Evolutionary conservation across 495 filamentous ascomycete species (phyloP).

Genomic region (Aspergillus bridgeri): DNA sequence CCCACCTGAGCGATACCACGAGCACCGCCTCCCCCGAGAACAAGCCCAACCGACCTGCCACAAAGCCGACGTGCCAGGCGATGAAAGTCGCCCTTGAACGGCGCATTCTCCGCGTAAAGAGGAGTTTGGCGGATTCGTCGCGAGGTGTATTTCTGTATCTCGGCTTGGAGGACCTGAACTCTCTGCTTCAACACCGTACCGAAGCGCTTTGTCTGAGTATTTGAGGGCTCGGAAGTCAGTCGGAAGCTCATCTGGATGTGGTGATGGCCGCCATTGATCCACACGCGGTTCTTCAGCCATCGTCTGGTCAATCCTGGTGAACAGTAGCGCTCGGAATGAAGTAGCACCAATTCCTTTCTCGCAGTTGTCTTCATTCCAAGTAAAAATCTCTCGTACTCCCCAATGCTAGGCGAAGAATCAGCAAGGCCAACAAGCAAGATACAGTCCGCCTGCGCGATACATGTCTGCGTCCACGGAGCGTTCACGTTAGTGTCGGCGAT

Average conservation of each 20-base stretch:
- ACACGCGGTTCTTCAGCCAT: constrained; percentile 91
- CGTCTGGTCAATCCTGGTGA: constrained; percentile 75
- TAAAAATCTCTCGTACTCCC: constrained; percentile 93
- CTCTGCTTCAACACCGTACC: constrained; percentile 86
- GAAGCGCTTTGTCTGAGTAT: constrained; percentile 72
- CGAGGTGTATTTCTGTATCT: constrained; percentile 96
- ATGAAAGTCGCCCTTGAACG: constrained; percentile 96
- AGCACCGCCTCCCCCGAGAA: constrained; percentile 90
- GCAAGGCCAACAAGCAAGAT: constrained; percentile 90
- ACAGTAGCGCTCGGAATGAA: constrained; percentile 89
- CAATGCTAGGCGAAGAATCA: constrained; percentile 83
- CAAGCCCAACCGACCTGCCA: constrained; percentile 90
- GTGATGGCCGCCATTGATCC: constrained; percentile 98
- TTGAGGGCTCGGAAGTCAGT: constrained; percentile 69
- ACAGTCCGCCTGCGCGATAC: constrained; percentile 93
- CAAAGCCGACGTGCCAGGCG: constrained; percentile 85
- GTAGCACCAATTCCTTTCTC: constrained; percentile 87
- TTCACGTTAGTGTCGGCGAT: constrained; percentile 97
- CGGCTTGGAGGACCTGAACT: constrained; percentile 91
- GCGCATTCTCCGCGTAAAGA: constrained; percentile 83
- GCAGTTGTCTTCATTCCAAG: constrained; percentile 97
- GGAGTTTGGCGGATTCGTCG: constrained; percentile 79
- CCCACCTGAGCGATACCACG: constrained; percentile 88
- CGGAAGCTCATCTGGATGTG: constrained; percentile 96
- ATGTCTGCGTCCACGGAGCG: constrained; percentile 96